A percentile compares a stretch with the other conserved stretches of the same genome.
phyloP scores from a whole-genome alignment of 202 grass and related monocot genomes.

The Digitaria exilis region DNA sequence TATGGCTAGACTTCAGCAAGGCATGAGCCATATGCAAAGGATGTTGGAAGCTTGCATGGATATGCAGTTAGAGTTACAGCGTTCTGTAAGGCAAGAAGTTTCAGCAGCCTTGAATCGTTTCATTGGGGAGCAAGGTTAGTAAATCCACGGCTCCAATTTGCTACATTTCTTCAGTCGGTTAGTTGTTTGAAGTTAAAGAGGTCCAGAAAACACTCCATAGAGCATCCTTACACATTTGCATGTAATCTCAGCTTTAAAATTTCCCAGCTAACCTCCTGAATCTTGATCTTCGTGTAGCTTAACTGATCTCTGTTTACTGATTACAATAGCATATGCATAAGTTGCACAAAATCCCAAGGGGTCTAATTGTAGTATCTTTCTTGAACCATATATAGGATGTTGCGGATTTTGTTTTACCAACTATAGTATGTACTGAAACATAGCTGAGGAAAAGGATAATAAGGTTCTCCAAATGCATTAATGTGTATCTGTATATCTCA shows the following conservation, averaged over 20 bases:
- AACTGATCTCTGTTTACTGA: not conserved
- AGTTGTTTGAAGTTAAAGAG: not conserved
- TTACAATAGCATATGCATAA: not conserved
- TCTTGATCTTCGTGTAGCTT: constrained; percentile 22
- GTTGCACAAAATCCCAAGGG: not conserved
- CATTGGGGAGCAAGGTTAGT: constrained; percentile 75
- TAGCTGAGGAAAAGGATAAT: constrained; percentile 3
- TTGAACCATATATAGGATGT: constrained; percentile 11
- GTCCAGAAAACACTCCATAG: not conserved
- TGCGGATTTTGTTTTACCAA: not conserved
- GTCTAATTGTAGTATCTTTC: not conserved
- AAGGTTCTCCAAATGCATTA: not conserved
- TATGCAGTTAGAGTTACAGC: constrained; percentile 95
- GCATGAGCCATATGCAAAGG: constrained; percentile 90
- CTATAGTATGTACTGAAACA: not conserved
- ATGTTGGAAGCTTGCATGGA: constrained; percentile 99
- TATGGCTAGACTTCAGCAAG: constrained; percentile 87
- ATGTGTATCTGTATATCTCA: not conserved
- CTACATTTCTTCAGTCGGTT: not conserved
- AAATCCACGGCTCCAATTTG: constrained; percentile 14
- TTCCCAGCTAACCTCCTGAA: not conserved
- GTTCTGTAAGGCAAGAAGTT: constrained; percentile 93
- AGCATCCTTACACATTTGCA: not conserved
- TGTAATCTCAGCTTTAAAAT: constrained; percentile 2
- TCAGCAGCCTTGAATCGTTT: constrained; percentile 98